These are phyloP conservation scores for Xylaria curta DNA, from an alignment of 495 filamentous ascomycete genomes.

Conservation along the genomic window DNA sequence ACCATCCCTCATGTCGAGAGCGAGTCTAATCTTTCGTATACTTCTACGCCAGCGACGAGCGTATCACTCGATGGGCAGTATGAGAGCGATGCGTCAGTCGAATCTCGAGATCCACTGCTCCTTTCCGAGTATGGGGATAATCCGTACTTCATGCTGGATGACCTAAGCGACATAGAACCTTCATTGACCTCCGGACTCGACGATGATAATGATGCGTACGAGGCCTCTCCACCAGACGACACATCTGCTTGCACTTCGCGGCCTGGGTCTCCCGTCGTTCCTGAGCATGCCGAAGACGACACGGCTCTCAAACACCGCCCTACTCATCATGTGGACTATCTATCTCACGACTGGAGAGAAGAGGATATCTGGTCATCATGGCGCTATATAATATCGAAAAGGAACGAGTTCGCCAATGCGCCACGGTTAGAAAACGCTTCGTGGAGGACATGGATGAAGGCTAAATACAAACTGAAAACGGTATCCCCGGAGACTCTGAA, in stretches of 20 bases:
- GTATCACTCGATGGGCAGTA: slow-evolving; percentile 64
- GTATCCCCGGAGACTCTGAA: slow-evolving; percentile 88
- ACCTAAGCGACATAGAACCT: slow-evolving; percentile 55
- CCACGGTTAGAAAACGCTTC: slow-evolving; percentile 92
- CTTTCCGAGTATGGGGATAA: slow-evolving; percentile 66
- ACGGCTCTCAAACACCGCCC: slow-evolving; percentile 77
- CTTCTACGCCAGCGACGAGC: slow-evolving; percentile 68
- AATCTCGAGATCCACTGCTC: slow-evolving; percentile 59
- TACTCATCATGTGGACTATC: slow-evolving; percentile 92
- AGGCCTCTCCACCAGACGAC: slow-evolving; percentile 52
- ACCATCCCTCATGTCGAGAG: slow-evolving; percentile 47
- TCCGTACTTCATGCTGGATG: slow-evolving; percentile 46
- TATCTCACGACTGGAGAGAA: slow-evolving; percentile 94
- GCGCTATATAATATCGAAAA: slow-evolving; percentile 84
- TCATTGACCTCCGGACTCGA: slow-evolving; percentile 51
- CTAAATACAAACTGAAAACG: slow-evolving; percentile 82
- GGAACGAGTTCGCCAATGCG: slow-evolving; percentile 78
- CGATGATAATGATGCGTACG: slow-evolving; percentile 50
- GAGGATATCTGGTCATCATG: slow-evolving; percentile 99
- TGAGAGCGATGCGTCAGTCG: slow-evolving; percentile 53
- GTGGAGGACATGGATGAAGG: slow-evolving; percentile 97
- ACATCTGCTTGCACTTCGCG: slow-evolving; percentile 53
- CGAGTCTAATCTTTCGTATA: slow-evolving; percentile 44
- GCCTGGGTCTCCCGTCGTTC: slow-evolving; percentile 50
- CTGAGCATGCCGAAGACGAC: slow-evolving; percentile 77